phyloP scores from a whole-genome alignment of 1,284 basidiomycete genomes.

The Cutaneotrichosporon sp. region DNA sequence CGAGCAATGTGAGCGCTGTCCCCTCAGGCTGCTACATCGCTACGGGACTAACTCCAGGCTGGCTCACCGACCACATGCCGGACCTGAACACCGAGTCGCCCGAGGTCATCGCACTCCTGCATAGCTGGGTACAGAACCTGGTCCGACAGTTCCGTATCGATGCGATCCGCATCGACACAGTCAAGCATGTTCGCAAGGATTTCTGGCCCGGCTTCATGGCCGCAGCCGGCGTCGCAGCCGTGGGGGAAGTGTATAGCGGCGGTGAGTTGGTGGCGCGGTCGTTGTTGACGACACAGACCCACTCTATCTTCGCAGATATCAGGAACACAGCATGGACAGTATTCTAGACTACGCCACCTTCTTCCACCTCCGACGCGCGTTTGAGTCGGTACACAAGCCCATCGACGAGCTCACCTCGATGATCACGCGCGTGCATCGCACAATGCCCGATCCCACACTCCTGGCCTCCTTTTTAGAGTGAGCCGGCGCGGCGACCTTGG shows the following conservation, averaged over 20 bases:
- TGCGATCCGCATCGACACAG: constrained; percentile 51
- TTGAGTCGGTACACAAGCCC: constrained; percentile 20
- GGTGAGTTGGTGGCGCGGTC: constrained; percentile 24
- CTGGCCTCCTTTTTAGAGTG: constrained; percentile 51
- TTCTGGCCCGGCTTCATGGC: constrained; percentile 52
- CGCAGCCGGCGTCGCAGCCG: constrained; percentile 48
- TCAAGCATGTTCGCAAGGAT: constrained; percentile 52
- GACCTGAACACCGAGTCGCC: constrained; percentile 52
- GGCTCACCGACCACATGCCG: constrained; percentile 48
- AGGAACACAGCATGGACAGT: constrained; percentile 51
- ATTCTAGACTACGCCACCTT: constrained; percentile 58
- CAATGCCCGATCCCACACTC: constrained; percentile 43
- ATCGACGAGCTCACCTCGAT: constrained; percentile 40
- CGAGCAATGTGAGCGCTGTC: constrained; percentile 38
- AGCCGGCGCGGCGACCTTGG: constrained; percentile 7
- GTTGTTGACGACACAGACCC: constrained; percentile 34
- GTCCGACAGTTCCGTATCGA: constrained; percentile 49
- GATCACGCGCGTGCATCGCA: constrained; percentile 34
- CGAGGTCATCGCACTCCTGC: constrained; percentile 42
- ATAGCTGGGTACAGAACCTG: constrained; percentile 50
- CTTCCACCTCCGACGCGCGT: constrained; percentile 50
- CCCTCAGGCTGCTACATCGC: too few species aligned
- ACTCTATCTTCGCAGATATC: constrained; percentile 41
- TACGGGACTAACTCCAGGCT: constrained; percentile 29
- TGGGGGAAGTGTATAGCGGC: constrained; percentile 52